A percentile compares a stretch with the other conserved stretches of the same genome.
phyloP scores from a whole-genome alignment of 306 rosid species.

The Cicer cuneatum region DNA sequence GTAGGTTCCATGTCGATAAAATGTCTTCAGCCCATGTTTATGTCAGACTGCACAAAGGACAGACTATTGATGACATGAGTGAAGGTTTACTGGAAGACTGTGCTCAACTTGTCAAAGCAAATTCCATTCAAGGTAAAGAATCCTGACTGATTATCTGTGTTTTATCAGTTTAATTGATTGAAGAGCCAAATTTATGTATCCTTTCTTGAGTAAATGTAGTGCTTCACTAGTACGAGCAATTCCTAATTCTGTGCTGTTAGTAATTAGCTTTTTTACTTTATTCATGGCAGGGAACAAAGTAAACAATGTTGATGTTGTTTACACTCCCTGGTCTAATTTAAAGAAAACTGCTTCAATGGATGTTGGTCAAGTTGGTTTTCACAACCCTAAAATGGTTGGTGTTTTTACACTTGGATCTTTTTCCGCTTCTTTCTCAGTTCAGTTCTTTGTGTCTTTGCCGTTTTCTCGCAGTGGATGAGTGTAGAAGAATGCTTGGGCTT shows the following conservation, averaged over 20 bases:
- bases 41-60: constrained; percentile 87
- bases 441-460: neutral
- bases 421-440: constrained; percentile 11
- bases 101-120: constrained; percentile 97
- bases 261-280: neutral
- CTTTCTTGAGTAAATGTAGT: constrained; percentile 1
- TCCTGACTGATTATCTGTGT: constrained; percentile 31
- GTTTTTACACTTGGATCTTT: constrained; percentile 1
- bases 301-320: constrained; percentile 90
- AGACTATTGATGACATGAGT: constrained; percentile 84
- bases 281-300: constrained; percentile 85
- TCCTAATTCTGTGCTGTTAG: constrained; percentile 3
- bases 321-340: constrained; percentile 97
- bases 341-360: constrained; percentile 98
- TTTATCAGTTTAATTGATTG: constrained; percentile 13
- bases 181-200: neutral
- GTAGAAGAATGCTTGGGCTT: constrained; percentile 31
- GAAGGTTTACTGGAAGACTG: constrained; percentile 93
- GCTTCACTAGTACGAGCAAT: neutral
- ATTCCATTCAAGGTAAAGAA: constrained; percentile 88
- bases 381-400: constrained; percentile 78
- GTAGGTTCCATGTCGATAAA: constrained; percentile 96
- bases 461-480: constrained; percentile 30
- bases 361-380: constrained; percentile 97
- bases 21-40: constrained; percentile 99